A percentile compares a stretch with the other conserved stretches of the same genome.
Conservation (phyloP, 176 grass and related monocot genomes). For the Rhynchospora tenuis region DNA sequence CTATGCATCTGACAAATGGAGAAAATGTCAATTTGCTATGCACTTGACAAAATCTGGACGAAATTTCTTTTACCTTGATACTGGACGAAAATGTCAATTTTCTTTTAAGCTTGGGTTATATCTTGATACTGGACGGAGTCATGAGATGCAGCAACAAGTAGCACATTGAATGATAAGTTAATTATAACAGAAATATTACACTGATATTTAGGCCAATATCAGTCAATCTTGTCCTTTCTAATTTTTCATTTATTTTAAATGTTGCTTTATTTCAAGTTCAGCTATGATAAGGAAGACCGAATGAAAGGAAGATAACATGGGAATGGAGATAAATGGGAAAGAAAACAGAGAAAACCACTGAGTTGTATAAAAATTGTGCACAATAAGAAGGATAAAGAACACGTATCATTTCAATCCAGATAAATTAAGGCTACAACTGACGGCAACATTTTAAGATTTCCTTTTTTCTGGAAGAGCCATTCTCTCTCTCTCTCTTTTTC, state of each 20-base stretch:
- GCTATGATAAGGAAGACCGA: not conserved
- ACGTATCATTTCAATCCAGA: not conserved
- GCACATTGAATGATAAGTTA: not conserved
- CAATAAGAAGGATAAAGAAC: not conserved
- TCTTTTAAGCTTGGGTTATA: too few species aligned
- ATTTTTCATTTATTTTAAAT: not conserved
- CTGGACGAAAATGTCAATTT: too few species aligned
- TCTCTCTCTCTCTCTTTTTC: not conserved
- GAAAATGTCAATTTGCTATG: too few species aligned
- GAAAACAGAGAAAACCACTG: not conserved
- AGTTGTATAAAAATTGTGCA: not conserved
- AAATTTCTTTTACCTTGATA: not conserved
- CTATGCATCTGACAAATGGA: too few species aligned
- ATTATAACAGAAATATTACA: not conserved
- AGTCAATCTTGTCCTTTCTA: not conserved
- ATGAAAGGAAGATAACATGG: not conserved
- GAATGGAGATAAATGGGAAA: not conserved
- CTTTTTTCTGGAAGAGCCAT: not conserved
- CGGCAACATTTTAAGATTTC: not conserved
- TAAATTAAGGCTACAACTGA: not conserved
- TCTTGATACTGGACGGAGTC: not conserved
- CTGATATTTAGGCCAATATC: not conserved
- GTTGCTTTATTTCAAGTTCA: not conserved
- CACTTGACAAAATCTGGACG: too few species aligned
- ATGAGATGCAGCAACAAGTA: not conserved